Base-by-base conservation (phyloP, 2,329 filamentous ascomycete genomes). In the Verticillium longisporum region DNA sequence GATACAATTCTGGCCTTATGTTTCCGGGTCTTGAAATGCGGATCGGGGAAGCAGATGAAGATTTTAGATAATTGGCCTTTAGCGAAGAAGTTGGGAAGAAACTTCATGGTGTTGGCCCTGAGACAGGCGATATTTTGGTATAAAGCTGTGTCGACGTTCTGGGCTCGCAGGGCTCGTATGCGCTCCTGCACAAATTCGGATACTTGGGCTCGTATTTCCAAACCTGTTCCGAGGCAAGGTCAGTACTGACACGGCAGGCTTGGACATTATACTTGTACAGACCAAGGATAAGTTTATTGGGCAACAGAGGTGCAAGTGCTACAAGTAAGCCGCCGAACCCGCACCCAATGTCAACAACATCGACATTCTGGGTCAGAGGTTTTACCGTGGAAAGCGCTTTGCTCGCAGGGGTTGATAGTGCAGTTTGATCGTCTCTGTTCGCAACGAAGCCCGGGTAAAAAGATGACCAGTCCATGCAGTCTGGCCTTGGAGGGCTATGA, bases 31-130 rank as follows among this genome's bases (percentile, higher is more conserved):
- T 99, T 99, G 81, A 99, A 99, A 76, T 99, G 95, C 62, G 95
- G 95, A 71, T 99, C 95, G 0, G 95, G 95, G 72, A 99, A 99
- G 79, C 95, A 99, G 69, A 99, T 90, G 75, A 99, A 99, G 71
- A 98, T 91, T 72, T 96, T 96, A 65, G 83, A 85, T 14, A 99
- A 85, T 72, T 97, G 93, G 14, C 78, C 81, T 69, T 88, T 90
- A 60, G 77, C 79, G 80, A 99, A 98, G 81, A 97, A 97, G 72
- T 99, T 98, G 64, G 96, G 94, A n/a, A 99, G 80, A 75, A 98
- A 99, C 74, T 99, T 99, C 95, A 99, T 99, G 5, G 92, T 91
- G 78, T 99, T 99, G 66, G 91, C 91, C 64, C 95, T 88, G 56
- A 99, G 80, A 71, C 92, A 96, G 37, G 90, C 88, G 60, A 94